Percentiles rank a stretch among this genome's conserved stretches.
phyloP scores from a whole-genome alignment of 805 yeast genomes.

The Saccharomycopsis sp. region DNA sequence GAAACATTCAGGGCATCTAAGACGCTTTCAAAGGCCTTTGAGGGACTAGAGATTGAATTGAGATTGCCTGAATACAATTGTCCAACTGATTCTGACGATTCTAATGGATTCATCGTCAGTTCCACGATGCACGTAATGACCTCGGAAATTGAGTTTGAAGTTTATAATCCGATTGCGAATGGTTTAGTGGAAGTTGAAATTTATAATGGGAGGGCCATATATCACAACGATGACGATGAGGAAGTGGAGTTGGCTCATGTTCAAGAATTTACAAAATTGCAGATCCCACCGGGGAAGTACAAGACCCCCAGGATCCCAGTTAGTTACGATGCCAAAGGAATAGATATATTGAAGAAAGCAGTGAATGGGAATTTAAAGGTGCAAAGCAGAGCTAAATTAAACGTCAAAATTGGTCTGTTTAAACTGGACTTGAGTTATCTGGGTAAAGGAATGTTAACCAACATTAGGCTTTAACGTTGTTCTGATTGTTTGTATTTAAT shows the following conservation, averaged over 20 bases:
- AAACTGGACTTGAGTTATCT: constrained; percentile 37
- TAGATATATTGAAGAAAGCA: constrained; percentile 43
- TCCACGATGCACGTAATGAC: constrained; percentile 49
- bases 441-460: constrained; percentile 39
- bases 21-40: constrained; percentile 25
- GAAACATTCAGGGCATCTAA: constrained; percentile 23
- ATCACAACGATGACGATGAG: constrained; percentile 26
- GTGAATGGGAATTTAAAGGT: constrained; percentile 44
- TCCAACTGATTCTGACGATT: constrained; percentile 15
- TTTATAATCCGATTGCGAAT: constrained; percentile 49
- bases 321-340: constrained; percentile 34
- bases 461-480: constrained; percentile 25
- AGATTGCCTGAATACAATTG: constrained; percentile 25
- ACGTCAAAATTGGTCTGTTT: constrained; percentile 35
- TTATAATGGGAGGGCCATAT: constrained; percentile 40
- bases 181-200: constrained; percentile 37
- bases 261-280: constrained; percentile 31
- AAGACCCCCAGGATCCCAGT: constrained; percentile 46
- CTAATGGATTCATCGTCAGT: constrained; percentile 38
- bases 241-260: constrained; percentile 19
- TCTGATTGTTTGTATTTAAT: constrained; percentile 60
- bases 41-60: constrained; percentile 26
- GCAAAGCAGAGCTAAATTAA: constrained; percentile 39
- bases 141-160: constrained; percentile 46
- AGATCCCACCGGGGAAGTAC: constrained; percentile 46